Evolutionary conservation across 768 basidiomycete species (phyloP).

Genomic region (Hericium erinaceus): DNA sequence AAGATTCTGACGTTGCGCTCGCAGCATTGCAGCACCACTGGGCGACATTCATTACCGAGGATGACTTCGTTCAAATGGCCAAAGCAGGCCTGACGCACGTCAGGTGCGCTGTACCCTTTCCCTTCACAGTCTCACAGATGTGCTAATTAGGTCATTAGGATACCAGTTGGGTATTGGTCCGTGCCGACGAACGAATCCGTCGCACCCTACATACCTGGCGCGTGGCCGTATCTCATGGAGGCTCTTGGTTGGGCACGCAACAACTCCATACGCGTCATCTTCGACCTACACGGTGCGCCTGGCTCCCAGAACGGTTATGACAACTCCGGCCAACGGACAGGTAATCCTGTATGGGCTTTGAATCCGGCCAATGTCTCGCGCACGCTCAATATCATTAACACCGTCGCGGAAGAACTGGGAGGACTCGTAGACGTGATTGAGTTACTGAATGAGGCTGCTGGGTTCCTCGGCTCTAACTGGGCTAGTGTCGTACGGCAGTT

Average conservation of each 20-base stretch:
- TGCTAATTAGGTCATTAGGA: constrained; percentile 26
- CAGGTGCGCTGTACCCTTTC: constrained; percentile 31
- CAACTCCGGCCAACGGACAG: constrained; percentile 61
- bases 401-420: constrained; percentile 43
- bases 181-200: constrained; percentile 52
- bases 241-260: constrained; percentile 57
- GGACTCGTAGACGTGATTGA: constrained; percentile 56
- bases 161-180: constrained; percentile 74
- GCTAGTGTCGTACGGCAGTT: constrained; percentile 38
- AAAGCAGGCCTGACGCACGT: constrained; percentile 66
- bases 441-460: constrained; percentile 62
- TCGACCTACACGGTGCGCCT: constrained; percentile 72
- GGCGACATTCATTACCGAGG: constrained; percentile 61
- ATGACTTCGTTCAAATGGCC: constrained; percentile 56
- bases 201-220: constrained; percentile 50
- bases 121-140: neutral
- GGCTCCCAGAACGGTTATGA: constrained; percentile 57
- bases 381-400: constrained; percentile 51
- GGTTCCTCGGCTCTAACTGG: constrained; percentile 36
- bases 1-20: constrained; percentile 34
- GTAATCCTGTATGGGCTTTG: constrained; percentile 45
- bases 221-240: constrained; percentile 57
- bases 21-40: constrained; percentile 43
- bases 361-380: constrained; percentile 34
- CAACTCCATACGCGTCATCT: constrained; percentile 55